phyloP scores from a whole-genome alignment of 2,329 filamentous ascomycete genomes.

The Cytospora mali region DNA sequence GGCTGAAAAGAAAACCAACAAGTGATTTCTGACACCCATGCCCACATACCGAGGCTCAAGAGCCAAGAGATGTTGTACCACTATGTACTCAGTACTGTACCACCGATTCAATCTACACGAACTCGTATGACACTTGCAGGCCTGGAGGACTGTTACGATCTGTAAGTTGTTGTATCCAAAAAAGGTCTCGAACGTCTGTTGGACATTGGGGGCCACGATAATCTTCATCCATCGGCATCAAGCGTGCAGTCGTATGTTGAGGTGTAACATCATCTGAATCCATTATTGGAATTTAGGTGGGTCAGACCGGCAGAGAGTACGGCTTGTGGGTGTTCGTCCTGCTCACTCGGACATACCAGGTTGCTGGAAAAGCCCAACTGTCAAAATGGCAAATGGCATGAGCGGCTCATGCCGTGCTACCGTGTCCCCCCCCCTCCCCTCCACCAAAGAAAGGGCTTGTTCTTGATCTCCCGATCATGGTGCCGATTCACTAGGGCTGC shows the following conservation, averaged over 20 bases:
- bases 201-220: neutral
- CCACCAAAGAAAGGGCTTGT: too few species aligned
- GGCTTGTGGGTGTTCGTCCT: neutral
- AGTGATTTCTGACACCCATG: neutral
- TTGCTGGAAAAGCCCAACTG: neutral
- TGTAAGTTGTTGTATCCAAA: too few species aligned
- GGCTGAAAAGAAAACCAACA: neutral
- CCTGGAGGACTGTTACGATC: slow-evolving; percentile 12
- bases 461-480: neutral
- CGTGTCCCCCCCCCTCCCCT: too few species aligned
- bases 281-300: neutral
- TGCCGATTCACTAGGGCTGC: neutral
- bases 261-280: neutral
- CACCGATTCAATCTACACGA: slow-evolving; percentile 9
- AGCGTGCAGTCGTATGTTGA: neutral
- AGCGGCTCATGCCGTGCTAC: neutral
- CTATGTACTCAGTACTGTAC: neutral
- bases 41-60: neutral
- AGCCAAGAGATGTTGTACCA: neutral
- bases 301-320: neutral
- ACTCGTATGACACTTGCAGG: slow-evolving; percentile 23
- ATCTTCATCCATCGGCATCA: neutral
- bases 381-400: neutral
- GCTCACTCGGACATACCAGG: neutral
- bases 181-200: neutral